Evolutionary conservation across 2,329 filamentous ascomycete genomes (phyloP).

Genomic region (Aspergillus luchuensis): DNA sequence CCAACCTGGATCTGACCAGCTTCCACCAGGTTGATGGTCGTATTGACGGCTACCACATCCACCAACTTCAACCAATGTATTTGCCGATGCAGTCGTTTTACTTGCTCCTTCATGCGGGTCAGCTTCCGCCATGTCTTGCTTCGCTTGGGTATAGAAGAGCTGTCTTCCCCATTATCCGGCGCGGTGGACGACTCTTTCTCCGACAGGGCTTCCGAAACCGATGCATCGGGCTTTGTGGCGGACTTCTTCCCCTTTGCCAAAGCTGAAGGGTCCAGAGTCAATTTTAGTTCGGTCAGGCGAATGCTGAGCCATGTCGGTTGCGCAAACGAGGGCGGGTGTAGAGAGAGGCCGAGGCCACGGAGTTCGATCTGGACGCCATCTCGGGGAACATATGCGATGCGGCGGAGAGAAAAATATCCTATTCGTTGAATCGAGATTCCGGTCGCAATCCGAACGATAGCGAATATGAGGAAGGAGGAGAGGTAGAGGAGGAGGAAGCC

Average conservation of each 20-base stretch:
- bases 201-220: slow-evolving; percentile 25
- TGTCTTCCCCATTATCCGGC: slow-evolving; percentile 20
- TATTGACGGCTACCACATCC: slow-evolving; percentile 82
- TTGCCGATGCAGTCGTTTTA: slow-evolving; percentile 83
- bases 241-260: slow-evolving; percentile 44
- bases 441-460: slow-evolving; percentile 86
- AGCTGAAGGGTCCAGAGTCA: slow-evolving; percentile 76
- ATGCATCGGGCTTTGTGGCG: slow-evolving; percentile 24
- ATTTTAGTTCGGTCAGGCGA: slow-evolving; percentile 78
- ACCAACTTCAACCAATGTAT: slow-evolving; percentile 88
- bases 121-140: slow-evolving; percentile 80
- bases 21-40: slow-evolving; percentile 73
- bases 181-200: slow-evolving; percentile 25
- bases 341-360: slow-evolving; percentile 78
- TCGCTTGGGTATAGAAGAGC: slow-evolving; percentile 38
- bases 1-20: slow-evolving; percentile 85
- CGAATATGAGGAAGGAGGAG: slow-evolving; percentile 89
- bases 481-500: slow-evolving; percentile 84
- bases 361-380: slow-evolving; percentile 91
- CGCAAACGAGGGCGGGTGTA: slow-evolving; percentile 93
- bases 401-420: slow-evolving; percentile 86
- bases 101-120: slow-evolving; percentile 75
- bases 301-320: slow-evolving; percentile 96
- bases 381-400: slow-evolving; percentile 83
- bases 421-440: slow-evolving; percentile 95